Conservation (phyloP, 495 filamentous ascomycete genomes). For the Apiosordaria backusii region DNA sequence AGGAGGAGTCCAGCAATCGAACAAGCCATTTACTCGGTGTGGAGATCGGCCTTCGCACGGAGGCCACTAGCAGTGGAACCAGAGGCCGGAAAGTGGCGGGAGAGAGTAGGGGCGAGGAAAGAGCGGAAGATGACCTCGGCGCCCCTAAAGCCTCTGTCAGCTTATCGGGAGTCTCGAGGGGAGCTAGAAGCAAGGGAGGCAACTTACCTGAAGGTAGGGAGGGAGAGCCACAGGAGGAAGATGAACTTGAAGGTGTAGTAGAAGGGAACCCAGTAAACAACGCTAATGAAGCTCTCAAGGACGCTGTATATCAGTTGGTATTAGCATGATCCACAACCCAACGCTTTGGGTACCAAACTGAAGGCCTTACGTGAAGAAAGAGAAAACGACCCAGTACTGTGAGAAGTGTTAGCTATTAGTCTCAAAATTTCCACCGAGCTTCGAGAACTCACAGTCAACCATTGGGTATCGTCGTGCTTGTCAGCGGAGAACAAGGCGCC, state of each 20-base stretch:
- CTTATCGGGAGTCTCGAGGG: not conserved
- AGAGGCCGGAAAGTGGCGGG: slow-evolving; percentile 79
- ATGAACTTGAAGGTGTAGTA: slow-evolving; percentile 99
- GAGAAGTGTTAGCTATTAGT: slow-evolving; percentile 30
- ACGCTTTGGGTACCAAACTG: not conserved
- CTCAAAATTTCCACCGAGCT: not conserved
- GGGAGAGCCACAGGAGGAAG: slow-evolving; percentile 92
- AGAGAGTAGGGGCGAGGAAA: slow-evolving; percentile 84
- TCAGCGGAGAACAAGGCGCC: slow-evolving; percentile 77
- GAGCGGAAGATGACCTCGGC: slow-evolving; percentile 96
- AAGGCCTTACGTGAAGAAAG: slow-evolving; percentile 72
- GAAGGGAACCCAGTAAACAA: slow-evolving; percentile 99
- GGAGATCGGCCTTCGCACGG: slow-evolving; percentile 80
- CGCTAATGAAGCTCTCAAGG: slow-evolving; percentile 85
- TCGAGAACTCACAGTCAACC: slow-evolving; percentile 54
- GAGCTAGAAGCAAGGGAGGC: slow-evolving; percentile 3
- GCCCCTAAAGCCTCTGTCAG: slow-evolving; percentile 55
- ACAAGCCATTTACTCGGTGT: slow-evolving; percentile 48
- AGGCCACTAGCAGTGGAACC: slow-evolving; percentile 83
- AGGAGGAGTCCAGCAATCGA: slow-evolving; percentile 1
- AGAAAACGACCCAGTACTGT: slow-evolving; percentile 97
- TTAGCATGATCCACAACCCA: not conserved
- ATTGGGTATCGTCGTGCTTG: slow-evolving; percentile 90
- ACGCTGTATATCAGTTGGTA: slow-evolving; percentile 47
- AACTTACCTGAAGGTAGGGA: slow-evolving; percentile 85